These are phyloP conservation scores for Heliamphora exappendiculata DNA, from an alignment of 148 eudicot genomes.

Conservation along the genomic window DNA sequence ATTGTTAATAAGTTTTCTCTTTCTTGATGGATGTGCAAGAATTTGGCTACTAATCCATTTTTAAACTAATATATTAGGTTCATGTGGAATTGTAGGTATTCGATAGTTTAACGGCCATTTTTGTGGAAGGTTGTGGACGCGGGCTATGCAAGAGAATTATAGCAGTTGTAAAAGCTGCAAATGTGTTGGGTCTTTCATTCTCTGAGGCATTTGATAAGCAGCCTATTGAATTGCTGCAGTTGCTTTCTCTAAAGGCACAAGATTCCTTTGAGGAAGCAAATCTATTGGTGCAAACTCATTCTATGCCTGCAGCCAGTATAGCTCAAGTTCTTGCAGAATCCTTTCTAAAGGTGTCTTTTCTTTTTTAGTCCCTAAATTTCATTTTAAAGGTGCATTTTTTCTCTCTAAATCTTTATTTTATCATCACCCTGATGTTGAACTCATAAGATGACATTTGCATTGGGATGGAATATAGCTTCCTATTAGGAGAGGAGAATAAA, in stretches of 20 bases:
- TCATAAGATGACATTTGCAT: neutral
- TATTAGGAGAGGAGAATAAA: neutral
- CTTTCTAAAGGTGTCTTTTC: conserved; percentile 60
- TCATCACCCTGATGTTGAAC: neutral
- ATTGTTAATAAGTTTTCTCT: neutral
- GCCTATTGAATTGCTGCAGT: conserved; percentile 78
- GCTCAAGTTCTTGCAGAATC: conserved; percentile 96
- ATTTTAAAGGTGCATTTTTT: neutral
- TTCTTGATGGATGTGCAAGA: neutral
- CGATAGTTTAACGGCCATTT: conserved; percentile 52
- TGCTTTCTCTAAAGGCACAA: conserved; percentile 97
- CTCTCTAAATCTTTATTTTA: neutral
- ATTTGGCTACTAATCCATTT: neutral
- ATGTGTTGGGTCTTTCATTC: conserved; percentile 67
- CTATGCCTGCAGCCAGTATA: conserved; percentile 77
- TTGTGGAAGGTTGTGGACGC: conserved; percentile 77
- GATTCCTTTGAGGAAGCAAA: conserved; percentile 90
- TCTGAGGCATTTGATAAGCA: conserved; percentile 85
- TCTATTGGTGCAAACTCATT: conserved; percentile 73
- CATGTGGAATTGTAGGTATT: conserved; percentile 42
- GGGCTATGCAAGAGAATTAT: conserved; percentile 81
- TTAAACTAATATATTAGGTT: conserved; percentile 2
- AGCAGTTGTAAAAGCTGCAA: conserved; percentile 89
- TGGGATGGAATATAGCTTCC: neutral
- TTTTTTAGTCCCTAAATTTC: neutral